Percentiles rank a stretch among this genome's conserved stretches.
These are phyloP conservation scores for Eucalyptus sp. DNA, from an alignment of 345 rosid genomes.

Conservation along the genomic window DNA sequence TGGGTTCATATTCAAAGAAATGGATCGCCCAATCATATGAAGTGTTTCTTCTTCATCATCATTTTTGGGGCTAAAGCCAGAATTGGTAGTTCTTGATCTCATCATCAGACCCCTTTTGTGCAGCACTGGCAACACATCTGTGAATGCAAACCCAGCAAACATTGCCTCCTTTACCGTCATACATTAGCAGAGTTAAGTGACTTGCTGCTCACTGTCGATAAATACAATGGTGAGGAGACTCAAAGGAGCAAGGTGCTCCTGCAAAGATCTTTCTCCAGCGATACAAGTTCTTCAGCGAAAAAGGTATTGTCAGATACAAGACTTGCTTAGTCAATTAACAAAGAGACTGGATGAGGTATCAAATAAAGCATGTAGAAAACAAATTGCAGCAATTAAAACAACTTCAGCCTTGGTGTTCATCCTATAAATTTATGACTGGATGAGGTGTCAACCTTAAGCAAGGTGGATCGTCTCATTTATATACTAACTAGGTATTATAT, in stretches of 20 bases:
- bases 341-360: background rate
- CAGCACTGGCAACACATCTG: slow-evolving; percentile 94
- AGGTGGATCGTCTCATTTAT: background rate
- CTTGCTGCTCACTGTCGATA: slow-evolving; percentile 34
- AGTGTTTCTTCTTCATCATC: background rate
- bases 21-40: background rate
- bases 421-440: background rate
- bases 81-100: background rate
- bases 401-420: background rate
- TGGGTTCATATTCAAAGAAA: background rate
- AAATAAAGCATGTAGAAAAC: background rate
- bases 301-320: slow-evolving; percentile 30
- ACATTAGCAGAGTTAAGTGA: slow-evolving; percentile 63
- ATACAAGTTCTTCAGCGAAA: slow-evolving; percentile 22
- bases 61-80: background rate
- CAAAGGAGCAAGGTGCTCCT: slow-evolving; percentile 14
- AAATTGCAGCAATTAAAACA: background rate
- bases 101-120: slow-evolving; percentile 8
- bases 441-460: background rate
- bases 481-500: background rate
- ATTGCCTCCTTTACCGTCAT: slow-evolving; percentile 62
- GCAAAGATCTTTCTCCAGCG: slow-evolving; percentile 28
- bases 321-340: background rate
- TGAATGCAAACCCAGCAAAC: slow-evolving; percentile 69
- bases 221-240: slow-evolving; percentile 15